Percentiles rank a stretch among this genome's conserved stretches.
Evolutionary conservation across 148 eudicot species (phyloP).

Genomic region (Spergularia bocconei): DNA sequence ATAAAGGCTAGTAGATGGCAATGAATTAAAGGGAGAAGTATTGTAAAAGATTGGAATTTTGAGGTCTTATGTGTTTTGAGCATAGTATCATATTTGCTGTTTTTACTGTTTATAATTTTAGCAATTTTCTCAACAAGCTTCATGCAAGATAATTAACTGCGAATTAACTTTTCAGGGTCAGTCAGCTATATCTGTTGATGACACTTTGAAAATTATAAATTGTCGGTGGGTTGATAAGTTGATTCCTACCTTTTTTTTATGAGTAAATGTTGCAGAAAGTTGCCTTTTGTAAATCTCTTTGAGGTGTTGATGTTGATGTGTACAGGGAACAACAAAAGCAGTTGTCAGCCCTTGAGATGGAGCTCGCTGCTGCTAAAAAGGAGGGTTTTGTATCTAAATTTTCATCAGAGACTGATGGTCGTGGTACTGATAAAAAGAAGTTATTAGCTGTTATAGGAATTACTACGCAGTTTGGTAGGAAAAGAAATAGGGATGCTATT

Average conservation of each 20-base stretch:
- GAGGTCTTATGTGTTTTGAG: neutral
- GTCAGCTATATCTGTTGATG: constrained; percentile 76
- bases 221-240: constrained; percentile 58
- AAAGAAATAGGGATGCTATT: constrained; percentile 73
- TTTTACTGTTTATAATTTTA: neutral
- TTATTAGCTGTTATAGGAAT: constrained; percentile 74
- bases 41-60: neutral
- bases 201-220: constrained; percentile 61
- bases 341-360: constrained; percentile 71
- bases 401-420: constrained; percentile 38
- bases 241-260: constrained; percentile 3
- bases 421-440: constrained; percentile 45
- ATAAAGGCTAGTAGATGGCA: neutral
- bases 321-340: constrained; percentile 76
- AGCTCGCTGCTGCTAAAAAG: constrained; percentile 68
- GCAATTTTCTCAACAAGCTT: neutral
- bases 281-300: neutral
- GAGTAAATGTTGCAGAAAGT: neutral
- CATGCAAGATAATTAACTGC: constrained; percentile 4
- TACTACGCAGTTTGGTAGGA: constrained; percentile 67
- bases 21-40: neutral
- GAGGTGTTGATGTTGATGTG: constrained; percentile 11
- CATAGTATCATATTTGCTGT: neutral
- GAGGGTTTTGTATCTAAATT: constrained; percentile 59
- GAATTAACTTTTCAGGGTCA: constrained; percentile 50